Evolutionary conservation across 305 asterid species (phyloP).

Genomic region (Fraxinus floribunda): DNA sequence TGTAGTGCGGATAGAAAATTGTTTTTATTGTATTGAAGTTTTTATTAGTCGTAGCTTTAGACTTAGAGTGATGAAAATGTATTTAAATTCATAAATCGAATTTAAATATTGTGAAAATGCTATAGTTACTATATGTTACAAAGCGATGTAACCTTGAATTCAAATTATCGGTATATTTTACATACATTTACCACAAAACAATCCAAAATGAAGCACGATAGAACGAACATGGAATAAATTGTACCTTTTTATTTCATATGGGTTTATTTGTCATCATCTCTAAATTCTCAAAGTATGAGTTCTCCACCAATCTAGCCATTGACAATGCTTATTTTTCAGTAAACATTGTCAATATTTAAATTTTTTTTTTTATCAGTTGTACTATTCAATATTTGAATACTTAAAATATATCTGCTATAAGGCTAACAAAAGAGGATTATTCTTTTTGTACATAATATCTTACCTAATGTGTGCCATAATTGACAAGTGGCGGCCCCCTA

Average conservation of each 20-base stretch:
- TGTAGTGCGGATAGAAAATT: neutral
- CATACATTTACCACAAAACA: neutral
- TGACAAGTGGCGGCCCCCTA: no score
- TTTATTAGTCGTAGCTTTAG: neutral
- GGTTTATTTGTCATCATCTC: neutral
- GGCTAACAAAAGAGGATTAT: no score
- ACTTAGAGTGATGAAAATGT: neutral
- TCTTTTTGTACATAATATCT: no score
- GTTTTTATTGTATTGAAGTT: neutral
- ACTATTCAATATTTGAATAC: no score
- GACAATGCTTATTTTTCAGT: neutral
- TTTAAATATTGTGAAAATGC: neutral
- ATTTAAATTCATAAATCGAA: neutral
- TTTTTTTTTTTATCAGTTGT: neutral
- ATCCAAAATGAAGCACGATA: neutral
- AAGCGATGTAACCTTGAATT: neutral
- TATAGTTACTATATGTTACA: neutral
- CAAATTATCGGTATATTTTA: neutral
- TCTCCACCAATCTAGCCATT: neutral
- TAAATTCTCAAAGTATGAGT: neutral
- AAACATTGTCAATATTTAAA: no score
- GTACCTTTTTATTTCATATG: neutral
- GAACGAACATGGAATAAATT: neutral
- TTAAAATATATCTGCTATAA: neutral
- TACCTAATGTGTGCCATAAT: no score